Conservation (phyloP, 176 grass and related monocot species). For the Phoenix dactylifera region DNA sequence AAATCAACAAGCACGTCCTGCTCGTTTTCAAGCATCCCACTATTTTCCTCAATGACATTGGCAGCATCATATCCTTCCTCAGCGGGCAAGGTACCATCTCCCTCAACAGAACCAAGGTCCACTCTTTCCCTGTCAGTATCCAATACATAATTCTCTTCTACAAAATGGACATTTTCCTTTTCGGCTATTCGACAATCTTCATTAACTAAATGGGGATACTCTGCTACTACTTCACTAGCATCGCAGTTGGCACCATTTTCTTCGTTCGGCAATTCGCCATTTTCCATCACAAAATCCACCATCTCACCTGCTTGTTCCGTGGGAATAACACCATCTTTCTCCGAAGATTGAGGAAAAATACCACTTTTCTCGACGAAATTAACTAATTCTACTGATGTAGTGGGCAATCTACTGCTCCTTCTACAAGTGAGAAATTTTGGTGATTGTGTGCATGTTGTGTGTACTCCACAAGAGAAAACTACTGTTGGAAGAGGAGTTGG, state of each 20-base stretch:
- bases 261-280: too few relatives aligned
- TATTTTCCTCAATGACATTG: background rate
- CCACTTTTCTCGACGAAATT: constrained; percentile 7
- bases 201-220: too few relatives aligned
- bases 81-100: background rate
- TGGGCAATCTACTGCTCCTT: constrained; percentile 10
- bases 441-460: background rate
- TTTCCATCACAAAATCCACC: too few relatives aligned
- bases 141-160: background rate
- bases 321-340: too few relatives aligned
- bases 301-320: too few relatives aligned
- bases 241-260: too few relatives aligned
- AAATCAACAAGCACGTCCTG: background rate
- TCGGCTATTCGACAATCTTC: background rate
- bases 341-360: background rate
- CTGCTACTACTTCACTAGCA: too few relatives aligned
- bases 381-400: constrained; percentile 9
- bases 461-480: constrained; percentile 6
- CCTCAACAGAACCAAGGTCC: too few relatives aligned
- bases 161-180: constrained; percentile 6
- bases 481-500: constrained; percentile 10
- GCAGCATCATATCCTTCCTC: too few relatives aligned
- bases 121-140: too few relatives aligned
- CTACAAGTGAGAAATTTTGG: constrained; percentile 12
- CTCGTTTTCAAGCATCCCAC: background rate